phyloP scores from a whole-genome alignment of 257 asterid species.

The Linderniella brevidens region DNA sequence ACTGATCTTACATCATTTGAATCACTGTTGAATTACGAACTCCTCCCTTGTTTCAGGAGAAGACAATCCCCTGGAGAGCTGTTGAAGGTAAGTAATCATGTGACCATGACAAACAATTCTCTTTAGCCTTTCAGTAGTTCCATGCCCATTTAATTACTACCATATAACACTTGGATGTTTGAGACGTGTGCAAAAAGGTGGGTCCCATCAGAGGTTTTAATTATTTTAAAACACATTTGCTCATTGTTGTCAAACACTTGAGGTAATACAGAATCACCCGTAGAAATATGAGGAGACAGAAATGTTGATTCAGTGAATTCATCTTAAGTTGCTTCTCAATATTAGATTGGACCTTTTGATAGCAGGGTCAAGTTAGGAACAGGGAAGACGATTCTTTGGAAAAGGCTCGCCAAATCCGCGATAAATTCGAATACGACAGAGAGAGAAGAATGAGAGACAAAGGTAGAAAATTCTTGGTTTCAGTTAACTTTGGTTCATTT shows the following conservation, averaged over 20 bases:
- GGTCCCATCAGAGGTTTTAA: too few species aligned
- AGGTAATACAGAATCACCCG: too few species aligned
- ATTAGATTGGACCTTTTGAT: too few species aligned
- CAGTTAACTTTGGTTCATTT: background rate
- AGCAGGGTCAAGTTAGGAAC: conserved; percentile 11
- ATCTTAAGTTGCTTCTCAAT: too few species aligned
- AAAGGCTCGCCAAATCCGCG: conserved; percentile 63
- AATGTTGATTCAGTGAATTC: too few species aligned
- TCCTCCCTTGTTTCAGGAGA: conserved; percentile 41
- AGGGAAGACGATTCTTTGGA: conserved; percentile 39
- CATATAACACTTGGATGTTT: too few species aligned
- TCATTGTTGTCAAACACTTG: too few species aligned
- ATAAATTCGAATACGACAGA: conserved; percentile 81
- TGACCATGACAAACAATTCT: conserved; percentile 4
- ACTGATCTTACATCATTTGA: background rate
- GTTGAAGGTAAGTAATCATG: conserved; percentile 50
- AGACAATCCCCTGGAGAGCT: conserved; percentile 40
- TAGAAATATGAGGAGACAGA: too few species aligned
- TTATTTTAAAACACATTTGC: too few species aligned
- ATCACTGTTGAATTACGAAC: background rate
- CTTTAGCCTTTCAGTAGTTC: background rate
- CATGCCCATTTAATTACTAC: too few species aligned
- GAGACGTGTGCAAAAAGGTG: too few species aligned
- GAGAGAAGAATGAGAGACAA: conserved; percentile 82
- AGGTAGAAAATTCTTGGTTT: conserved; percentile 33